phyloP scores from a whole-genome alignment of 2,329 filamentous ascomycete species.

The Hymenoscyphus repandus region DNA sequence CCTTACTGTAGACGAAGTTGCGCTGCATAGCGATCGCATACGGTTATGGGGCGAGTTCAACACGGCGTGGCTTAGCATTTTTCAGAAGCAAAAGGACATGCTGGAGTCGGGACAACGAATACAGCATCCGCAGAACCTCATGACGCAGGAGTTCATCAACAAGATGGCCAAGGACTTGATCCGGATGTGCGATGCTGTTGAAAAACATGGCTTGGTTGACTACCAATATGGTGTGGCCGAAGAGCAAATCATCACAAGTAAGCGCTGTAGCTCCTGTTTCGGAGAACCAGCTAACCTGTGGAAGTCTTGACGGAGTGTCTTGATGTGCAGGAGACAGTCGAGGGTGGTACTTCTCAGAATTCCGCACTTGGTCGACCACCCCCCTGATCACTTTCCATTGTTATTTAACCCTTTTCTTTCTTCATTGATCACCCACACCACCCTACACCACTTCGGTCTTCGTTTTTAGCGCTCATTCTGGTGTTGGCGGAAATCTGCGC shows the following conservation, averaged over 20 bases:
- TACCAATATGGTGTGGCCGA: conserved; percentile 98
- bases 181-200: conserved; percentile 76
- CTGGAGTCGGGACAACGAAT: conserved; percentile 36
- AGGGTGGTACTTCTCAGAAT: conserved; percentile 13
- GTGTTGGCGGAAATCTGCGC: conserved; percentile 4
- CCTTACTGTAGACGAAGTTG: conserved; percentile 76
- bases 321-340: conserved; percentile 43
- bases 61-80: conserved; percentile 77
- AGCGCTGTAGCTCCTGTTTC: conserved; percentile 30
- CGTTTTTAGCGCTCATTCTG: conserved; percentile 3
- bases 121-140: conserved; percentile 49
- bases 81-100: conserved; percentile 79
- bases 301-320: conserved; percentile 48
- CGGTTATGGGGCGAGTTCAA: conserved; percentile 94
- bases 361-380: conserved; percentile 21
- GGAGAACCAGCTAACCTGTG: not conserved
- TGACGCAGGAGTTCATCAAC: conserved; percentile 65
- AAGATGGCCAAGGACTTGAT: conserved; percentile 80
- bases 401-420: not conserved
- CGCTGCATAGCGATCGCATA: conserved; percentile 68
- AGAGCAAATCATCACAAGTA: conserved; percentile 81
- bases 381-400: conserved; percentile 16
- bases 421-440: not conserved
- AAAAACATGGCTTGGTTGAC: conserved; percentile 90
- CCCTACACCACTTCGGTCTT: not conserved